Conservation (phyloP, 345 rosid genomes). For the Syzygium aqueum region DNA sequence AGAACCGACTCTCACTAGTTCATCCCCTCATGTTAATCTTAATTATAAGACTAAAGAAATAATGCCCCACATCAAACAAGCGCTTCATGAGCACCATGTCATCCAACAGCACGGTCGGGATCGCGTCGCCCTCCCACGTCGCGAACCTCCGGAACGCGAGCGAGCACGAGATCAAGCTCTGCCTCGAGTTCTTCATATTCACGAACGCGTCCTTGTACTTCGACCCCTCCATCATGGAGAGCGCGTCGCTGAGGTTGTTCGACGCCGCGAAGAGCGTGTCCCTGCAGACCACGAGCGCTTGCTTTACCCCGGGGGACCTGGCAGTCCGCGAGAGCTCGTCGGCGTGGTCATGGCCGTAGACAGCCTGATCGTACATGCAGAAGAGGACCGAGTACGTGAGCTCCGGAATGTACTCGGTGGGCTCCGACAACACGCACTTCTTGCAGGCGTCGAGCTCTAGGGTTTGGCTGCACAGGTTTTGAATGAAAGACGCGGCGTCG, state of each 20-base stretch:
- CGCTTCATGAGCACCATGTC: constrained; percentile 6
- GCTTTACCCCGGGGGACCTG: background rate
- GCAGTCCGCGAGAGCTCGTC: background rate
- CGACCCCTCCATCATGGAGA: background rate
- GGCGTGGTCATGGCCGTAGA: constrained; percentile 1
- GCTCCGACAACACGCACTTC: background rate
- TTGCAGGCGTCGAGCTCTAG: constrained; percentile 5
- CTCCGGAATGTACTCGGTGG: background rate
- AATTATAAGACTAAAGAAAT: background rate
- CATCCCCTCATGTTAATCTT: background rate
- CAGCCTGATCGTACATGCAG: constrained; percentile 7
- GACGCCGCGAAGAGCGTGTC: constrained; percentile 1
- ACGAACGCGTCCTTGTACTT: background rate
- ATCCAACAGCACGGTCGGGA: background rate
- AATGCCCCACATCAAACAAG: constrained; percentile 5
- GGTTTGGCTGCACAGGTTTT: constrained; percentile 3
- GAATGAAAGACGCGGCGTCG: background rate
- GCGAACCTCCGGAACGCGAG: constrained; percentile 1
- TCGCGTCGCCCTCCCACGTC: background rate
- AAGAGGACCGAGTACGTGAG: background rate
- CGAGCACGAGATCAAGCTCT: background rate
- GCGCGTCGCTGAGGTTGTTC: constrained; percentile 6
- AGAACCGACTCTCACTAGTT: background rate
- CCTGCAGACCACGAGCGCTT: background rate
- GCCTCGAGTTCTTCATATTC: background rate